Evolutionary conservation across 768 basidiomycete species (phyloP), one percentile per base, ranked within the genome.

Genomic region (Calvatia gigantea): DNA sequence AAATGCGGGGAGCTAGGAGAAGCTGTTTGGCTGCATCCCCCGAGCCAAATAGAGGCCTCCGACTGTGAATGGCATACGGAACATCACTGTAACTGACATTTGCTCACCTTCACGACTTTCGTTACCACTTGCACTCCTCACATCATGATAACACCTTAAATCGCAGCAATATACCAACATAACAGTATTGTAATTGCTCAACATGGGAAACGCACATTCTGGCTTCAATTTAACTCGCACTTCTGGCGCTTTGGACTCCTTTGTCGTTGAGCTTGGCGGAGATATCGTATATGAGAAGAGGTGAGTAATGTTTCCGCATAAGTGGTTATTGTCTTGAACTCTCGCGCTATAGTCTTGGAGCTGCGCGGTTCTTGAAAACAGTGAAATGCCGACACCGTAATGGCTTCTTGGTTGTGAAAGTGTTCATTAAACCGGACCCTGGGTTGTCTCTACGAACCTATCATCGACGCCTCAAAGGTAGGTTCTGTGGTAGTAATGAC

Each of bases 391-490:
- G 87, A 37, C 92, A 97, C 72, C 75, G 80, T 44, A 86, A 89
- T 63, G 92, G 94, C 0, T 86, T 83, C 37, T 74, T 98, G 31
- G 86, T 97, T 49, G 82, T 96, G 65, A 98, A 98, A 80, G 86
- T 98, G 56, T 97, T 95, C 74, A 84, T 95, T 65, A 98, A 99
- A 68, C 88, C 94, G 0, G 94, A 98, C 71, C 91, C 93, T 23
- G 82, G 86, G 2, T 66, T 95, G 54, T 88, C 87, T 11, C 73
- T 98, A 64, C 71, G 85, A 56, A 83, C 79, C 44, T 88, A 95
- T 63, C 82, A 87, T 51, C 74, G 86, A 52, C 75, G 88, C 58
- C 73, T 98, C 61, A 97, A 95, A 73, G 73, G 96, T 89, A 55
- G 48, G 71, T 61, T 15, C 19, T 17, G 71, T 41, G 9, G 6